Conservation (phyloP, 441 rosid species). For the Adansonia madagascariensis region DNA sequence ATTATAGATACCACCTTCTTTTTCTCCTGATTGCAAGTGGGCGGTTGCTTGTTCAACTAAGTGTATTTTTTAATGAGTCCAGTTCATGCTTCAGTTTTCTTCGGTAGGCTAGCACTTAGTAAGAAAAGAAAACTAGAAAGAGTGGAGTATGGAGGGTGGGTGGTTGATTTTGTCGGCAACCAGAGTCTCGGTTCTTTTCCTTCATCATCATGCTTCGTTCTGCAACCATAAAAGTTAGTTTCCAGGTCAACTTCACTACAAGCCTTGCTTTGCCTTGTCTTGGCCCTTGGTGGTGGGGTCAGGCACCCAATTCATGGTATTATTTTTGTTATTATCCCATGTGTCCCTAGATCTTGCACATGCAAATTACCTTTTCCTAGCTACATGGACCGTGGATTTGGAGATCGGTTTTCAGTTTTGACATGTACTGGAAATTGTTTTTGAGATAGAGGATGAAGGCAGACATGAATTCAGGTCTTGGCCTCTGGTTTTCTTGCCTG, state of each 20-base stretch:
- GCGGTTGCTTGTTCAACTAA: constrained; percentile 8
- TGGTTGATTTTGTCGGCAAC: neutral
- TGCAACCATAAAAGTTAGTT: constrained; percentile 7
- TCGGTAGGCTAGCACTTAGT: neutral
- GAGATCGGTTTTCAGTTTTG: neutral
- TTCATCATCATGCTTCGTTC: neutral
- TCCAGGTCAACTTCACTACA: neutral
- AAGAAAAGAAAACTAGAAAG: constrained; percentile 2
- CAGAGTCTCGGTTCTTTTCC: neutral
- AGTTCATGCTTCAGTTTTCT: neutral
- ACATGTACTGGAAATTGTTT: neutral
- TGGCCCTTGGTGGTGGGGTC: neutral
- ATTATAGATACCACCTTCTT: constrained; percentile 32
- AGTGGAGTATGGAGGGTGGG: neutral
- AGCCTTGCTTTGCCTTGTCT: neutral
- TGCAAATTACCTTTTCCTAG: neutral
- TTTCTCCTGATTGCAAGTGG: constrained; percentile 11
- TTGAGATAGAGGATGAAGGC: neutral
- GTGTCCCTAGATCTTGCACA: neutral
- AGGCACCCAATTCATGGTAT: neutral
- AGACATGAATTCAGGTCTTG: neutral
- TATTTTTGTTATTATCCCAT: neutral
- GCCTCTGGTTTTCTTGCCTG: neutral
- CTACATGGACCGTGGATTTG: neutral
- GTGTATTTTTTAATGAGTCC: neutral